Evolutionary conservation across 495 filamentous ascomycete species (phyloP), one percentile per base, ranked within the genome.

Genomic region (Evernia prunastri): DNA sequence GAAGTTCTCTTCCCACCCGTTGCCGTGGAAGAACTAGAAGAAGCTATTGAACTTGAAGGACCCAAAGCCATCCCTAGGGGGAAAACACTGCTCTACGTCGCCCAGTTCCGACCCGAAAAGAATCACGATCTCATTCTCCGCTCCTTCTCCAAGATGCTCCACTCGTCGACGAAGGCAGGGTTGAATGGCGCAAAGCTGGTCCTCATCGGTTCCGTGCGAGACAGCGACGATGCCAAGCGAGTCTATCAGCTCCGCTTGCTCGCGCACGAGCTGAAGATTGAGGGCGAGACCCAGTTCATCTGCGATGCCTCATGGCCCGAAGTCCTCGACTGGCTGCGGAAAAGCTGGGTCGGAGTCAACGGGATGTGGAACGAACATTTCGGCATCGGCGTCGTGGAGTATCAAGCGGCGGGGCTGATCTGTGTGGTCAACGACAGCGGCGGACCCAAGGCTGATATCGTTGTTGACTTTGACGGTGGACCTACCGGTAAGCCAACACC

Each of bases 361-460:
- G 92, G 86, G 61, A 98, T 98, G 94, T 98, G 95, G 94, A 97
- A 96, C 71, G 94, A 98, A 76, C 94, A 98, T 75, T 98, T 97
- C 71, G 95, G 94, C 23, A 98, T 98, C 66, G 94, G 94, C 8
- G 92, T 97, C 23, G 94, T 98, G 9, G 94, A 98, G 77, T 98
- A 98, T 71, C 94, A 96, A 74, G 94, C 94, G 11, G 95, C 94
- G 0, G 94, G 94, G 0, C 77, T 98, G 40, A 89, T 98, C 59
- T 84, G 85, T 45, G 92, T 98, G 0, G 95, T 97, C 8, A 91
- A 97, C 69, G 82, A 96, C 71, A 90, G 86, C 23, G 94, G 95
- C 11, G 94, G 94, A 5, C 94, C 94, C 13, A 93, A 92, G 73
- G 71, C 88, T 68, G 95, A 98, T 73, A 97, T 98, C 67, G 93